Evolutionary conservation across 805 yeast genomes (phyloP), one percentile per base, ranked within the genome.

Genomic region (Spathaspora gorwiae): DNA sequence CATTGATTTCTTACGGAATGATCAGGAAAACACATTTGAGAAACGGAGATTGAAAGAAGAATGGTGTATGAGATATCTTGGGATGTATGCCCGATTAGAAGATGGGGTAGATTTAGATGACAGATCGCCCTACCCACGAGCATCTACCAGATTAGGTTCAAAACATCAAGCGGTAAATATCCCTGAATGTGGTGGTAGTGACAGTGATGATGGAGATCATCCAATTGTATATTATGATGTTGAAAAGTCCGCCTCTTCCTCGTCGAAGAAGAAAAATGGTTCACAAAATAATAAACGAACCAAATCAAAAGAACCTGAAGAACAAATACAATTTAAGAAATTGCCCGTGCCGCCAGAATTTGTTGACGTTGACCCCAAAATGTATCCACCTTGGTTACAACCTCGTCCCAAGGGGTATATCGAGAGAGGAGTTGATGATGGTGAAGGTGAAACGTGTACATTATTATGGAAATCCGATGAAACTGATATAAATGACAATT

Each of bases 1-100:
- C 0, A 68, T 68, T 5, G 70, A 70, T 14, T 83, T 81, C 53
- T 56, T 83, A 26, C 62, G 65, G 33, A 64, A 66, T 6, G 89
- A 83, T 54, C 54, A 56, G 1, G 43, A 54, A 2, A 47, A 70
- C 2, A 55, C 77, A 0, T 59, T 76, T 14, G 65, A 70, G 34
- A 66, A 79, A 46, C 61, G 87, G 49, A 58, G 88, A 46, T 64
- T 73, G 30, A 48, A 64, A n/a, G 88, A 83, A 60, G 89, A 83
- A 56, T 89, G 96, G 96, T 83, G 83, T 2, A 84, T 81, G 67
- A 64, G 95, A 51, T 89, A 85, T 55, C 70, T 87, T 26, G 95
- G 96, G 1, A 73, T 83, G 66, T 86, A 87, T 60, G 79, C 88
- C 1, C 71, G 78, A 38, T 61, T 86, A 26, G 92, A 86, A 57